Base-by-base conservation (phyloP, 73 alveolate genomes). In the Effrenium voratum region DNA sequence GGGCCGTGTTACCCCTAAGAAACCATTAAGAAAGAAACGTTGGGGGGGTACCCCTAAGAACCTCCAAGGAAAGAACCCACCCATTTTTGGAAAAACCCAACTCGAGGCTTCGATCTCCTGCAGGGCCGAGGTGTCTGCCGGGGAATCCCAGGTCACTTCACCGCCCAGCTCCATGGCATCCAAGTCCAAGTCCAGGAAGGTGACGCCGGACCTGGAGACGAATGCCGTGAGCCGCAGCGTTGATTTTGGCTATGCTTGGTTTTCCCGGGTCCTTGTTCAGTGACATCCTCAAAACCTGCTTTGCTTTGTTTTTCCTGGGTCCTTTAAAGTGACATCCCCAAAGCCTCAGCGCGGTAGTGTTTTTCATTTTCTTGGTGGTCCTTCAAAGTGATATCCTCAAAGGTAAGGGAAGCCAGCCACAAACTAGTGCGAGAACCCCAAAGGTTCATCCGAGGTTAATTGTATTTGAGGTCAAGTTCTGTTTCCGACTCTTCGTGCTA, bases 151-250 rank as follows among this genome's bases (percentile, higher is more conserved):
- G 5, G 15, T 30, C 34, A 63, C 68, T 41, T 5, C 30, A 46
- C 95, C 95, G 68, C 97, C 97, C 57, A 90, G 34, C 55, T 90
- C 97, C 5, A 15, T 30, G 45, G 38, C 59, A 52, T 90, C 97
- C 75, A 90, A 70, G 41, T 90, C 97, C 73, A 90, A 41, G 75
- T 90, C 97, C 75, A 90, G 36, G 76, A 90, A 90, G n/a, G 40
- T n/a, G 49, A 90, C 76, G 28, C 16, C 24, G 16, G 97, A 90
- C 95, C 95, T 87, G 41, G n/a, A n/a, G 16, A 16, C 79, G 15
- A n/a, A 26, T 38, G 60, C 46, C 26, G 70, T 63, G 28, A 5
- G 60, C 60, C 19, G 41, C 60, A 41, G 59, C 40, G 40, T 8
- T 5, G 77, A 63, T 36, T 5, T 26, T 22, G 22, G 22, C 68